phyloP scores from a whole-genome alignment of 176 grass and related monocot genomes.

The Tillandsia fasciculata region DNA sequence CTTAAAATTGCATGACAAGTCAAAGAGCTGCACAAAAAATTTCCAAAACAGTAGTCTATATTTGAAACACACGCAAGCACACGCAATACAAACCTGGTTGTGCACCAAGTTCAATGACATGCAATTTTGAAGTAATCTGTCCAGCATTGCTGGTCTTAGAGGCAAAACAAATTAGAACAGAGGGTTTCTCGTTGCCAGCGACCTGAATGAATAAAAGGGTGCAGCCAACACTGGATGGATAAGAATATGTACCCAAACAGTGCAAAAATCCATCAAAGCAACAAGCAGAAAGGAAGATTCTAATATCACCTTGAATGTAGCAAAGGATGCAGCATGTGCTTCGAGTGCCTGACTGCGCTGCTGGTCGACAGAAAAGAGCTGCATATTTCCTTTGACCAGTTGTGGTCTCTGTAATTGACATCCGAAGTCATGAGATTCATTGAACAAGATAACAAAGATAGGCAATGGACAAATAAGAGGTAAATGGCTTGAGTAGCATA shows the following conservation, averaged over 20 bases:
- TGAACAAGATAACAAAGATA: background rate
- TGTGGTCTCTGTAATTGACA: slow-evolving; percentile 60
- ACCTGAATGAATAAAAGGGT: slow-evolving; percentile 32
- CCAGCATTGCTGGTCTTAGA: slow-evolving; percentile 86
- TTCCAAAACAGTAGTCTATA: background rate
- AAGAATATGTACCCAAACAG: background rate
- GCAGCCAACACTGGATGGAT: slow-evolving; percentile 4
- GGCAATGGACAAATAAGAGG: background rate
- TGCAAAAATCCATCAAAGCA: background rate
- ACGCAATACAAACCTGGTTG: slow-evolving; percentile 53
- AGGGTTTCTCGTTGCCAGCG: slow-evolving; percentile 84
- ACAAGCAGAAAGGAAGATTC: background rate
- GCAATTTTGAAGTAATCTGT: slow-evolving; percentile 79
- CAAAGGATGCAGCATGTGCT: slow-evolving; percentile 94
- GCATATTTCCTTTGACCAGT: slow-evolving; percentile 96
- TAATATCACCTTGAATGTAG: slow-evolving; percentile 58
- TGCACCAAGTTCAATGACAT: slow-evolving; percentile 92
- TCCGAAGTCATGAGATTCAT: slow-evolving; percentile 7
- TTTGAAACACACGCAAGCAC: background rate
- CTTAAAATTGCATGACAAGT: too few relatives aligned
- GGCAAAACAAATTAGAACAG: slow-evolving; percentile 85
- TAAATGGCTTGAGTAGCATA: background rate
- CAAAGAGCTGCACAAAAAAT: too few relatives aligned
- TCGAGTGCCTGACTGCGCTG: slow-evolving; percentile 98
- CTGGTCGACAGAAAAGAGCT: slow-evolving; percentile 96